Evolutionary conservation across 208 protist genomes (phyloP), one percentile per base, ranked within the genome.

Genomic region (Leishmania tropica): DNA sequence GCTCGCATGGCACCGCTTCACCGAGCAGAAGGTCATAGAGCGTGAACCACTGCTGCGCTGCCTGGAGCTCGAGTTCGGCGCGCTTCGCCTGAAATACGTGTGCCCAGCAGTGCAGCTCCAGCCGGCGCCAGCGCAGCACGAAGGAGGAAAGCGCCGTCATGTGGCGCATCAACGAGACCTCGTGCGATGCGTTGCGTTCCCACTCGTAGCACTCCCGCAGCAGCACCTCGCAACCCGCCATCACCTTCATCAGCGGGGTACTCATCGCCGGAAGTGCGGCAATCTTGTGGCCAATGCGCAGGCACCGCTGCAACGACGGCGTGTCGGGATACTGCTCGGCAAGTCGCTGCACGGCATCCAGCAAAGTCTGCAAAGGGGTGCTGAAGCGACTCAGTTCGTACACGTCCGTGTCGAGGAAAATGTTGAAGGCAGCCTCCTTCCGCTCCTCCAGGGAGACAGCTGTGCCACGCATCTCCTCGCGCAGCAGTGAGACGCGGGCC

Each of bases 51-150:
- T 87, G 82, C 76, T 91, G 84, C 19, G 87, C 89, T 24, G 94
- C 94, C 56, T 79, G 78, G 56, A 93, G 81, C 79, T 93, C 92
- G 40, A 87, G 93, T 78, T 97, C 93, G 42, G 95, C 87, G 17
- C 87, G 85, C 86, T 97, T 97, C 15, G 91, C 90, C 35, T 88
- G 83, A 76, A 99, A 97, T 48, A 98, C 89, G 75, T 93, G 85
- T 37, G 92, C 87, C 98, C 99, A 99, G 88, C 91, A 97, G 76
- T 98, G 91, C 71, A 99, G 85, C 89, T 99, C 99, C 45, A 99
- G 85, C 60, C 97, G 93, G 56, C 99, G 94, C 99, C 99, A 99
- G 35, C 98, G 96, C 35, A 99, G 88, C 74, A 99, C 96, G 76
- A 99, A 95, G 15, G 87, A 81, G 13, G 91, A 96, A 4, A 99